Percentiles rank a stretch among this genome's conserved stretches.
phyloP scores from a whole-genome alignment of 2,329 filamentous ascomycete genomes.

The Proliferodiscus dingleyae region DNA sequence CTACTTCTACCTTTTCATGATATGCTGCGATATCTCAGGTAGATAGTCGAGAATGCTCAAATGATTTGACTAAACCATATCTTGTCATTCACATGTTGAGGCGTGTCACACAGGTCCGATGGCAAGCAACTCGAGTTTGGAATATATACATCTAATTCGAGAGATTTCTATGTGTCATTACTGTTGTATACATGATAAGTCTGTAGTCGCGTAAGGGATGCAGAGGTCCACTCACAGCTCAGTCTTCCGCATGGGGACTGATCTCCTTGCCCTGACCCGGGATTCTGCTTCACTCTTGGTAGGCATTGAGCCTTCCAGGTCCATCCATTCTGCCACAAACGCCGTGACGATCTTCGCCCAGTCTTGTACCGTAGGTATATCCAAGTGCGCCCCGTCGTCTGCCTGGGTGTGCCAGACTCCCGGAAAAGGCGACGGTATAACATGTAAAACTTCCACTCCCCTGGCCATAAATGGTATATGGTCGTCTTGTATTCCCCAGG shows the following conservation, averaged over 20 bases:
- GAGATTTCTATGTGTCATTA: slow-evolving; percentile 9
- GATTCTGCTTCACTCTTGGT: slow-evolving; percentile 7
- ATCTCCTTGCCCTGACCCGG: slow-evolving; percentile 15
- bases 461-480: slow-evolving; percentile 85
- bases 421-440: slow-evolving; percentile 84
- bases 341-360: slow-evolving; percentile 82
- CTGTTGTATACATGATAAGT: slow-evolving; percentile 18
- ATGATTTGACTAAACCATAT: too few species aligned
- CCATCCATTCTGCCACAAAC: slow-evolving; percentile 90
- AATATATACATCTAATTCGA: too few species aligned
- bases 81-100: too few species aligned
- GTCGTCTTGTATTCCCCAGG: slow-evolving; percentile 69
- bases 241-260: slow-evolving; percentile 21
- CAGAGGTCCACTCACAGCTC: slow-evolving; percentile 31
- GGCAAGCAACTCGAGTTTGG: too few species aligned
- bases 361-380: slow-evolving; percentile 74
- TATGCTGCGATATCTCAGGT: too few species aligned
- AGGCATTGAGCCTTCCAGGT: slow-evolving; percentile 46
- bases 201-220: slow-evolving; percentile 8
- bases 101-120: too few species aligned
- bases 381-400: slow-evolving; percentile 81
- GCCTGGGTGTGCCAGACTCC: slow-evolving; percentile 78
- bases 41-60: too few species aligned
- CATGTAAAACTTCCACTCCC: slow-evolving; percentile 82
- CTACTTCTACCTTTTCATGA: too few species aligned